Conservation (phyloP, 179 eudicot species). For the Drosera spatulata region DNA sequence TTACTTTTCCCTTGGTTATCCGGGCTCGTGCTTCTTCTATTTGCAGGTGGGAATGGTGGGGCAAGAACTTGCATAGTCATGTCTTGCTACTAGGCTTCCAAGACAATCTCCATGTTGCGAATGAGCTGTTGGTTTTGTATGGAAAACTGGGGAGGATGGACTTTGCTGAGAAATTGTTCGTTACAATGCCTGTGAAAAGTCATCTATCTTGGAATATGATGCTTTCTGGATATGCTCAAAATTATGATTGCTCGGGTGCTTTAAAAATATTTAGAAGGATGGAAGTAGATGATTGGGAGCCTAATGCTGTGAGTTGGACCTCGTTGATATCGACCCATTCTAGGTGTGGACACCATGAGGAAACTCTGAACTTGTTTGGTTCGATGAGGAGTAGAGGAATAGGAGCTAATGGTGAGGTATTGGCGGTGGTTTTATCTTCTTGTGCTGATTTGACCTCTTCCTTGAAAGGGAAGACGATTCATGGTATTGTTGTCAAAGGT, state of each 20-base stretch:
- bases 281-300: conserved; percentile 36
- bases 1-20: conserved; percentile 31
- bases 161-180: conserved; percentile 26
- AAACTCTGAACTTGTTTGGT: conserved; percentile 20
- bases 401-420: conserved; percentile 25
- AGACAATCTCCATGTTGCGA: conserved; percentile 24
- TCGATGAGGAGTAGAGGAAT: conserved; percentile 26
- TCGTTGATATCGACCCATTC: conserved; percentile 36
- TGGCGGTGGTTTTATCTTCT: conserved; percentile 38
- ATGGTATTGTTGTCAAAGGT: conserved; percentile 20
- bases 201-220: conserved; percentile 39
- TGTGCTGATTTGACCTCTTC: conserved; percentile 21
- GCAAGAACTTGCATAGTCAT: conserved; percentile 23
- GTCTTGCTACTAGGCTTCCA: conserved; percentile 24
- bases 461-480: conserved; percentile 21
- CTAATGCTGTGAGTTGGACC: conserved; percentile 46
- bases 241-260: conserved; percentile 26
- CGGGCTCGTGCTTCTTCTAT: conserved; percentile 24
- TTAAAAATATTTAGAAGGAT: conserved; percentile 21
- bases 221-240: conserved; percentile 30
- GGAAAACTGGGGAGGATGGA: conserved; percentile 26
- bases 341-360: conserved; percentile 21
- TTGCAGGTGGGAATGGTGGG: conserved; percentile 12
- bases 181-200: conserved; percentile 28
- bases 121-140: conserved; percentile 33